Evolutionary conservation across 2,329 filamentous ascomycete species (phyloP).

Genomic region (Aspergillus glaucus): DNA sequence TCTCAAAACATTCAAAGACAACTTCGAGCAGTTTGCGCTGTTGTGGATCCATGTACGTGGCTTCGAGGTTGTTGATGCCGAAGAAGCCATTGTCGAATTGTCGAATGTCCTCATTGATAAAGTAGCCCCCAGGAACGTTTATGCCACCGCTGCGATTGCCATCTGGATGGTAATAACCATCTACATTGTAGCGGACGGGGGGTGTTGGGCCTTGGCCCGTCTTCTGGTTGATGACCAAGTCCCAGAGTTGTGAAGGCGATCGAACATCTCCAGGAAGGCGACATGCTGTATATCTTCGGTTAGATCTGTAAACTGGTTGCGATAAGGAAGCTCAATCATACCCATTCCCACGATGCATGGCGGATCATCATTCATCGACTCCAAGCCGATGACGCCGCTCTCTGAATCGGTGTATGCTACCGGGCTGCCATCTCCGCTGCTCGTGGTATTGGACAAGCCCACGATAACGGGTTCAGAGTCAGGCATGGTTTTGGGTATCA

Average conservation of each 20-base stretch:
- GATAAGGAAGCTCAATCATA: conserved; percentile 1
- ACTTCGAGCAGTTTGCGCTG: conserved; percentile 22
- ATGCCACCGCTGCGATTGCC: conserved; percentile 10
- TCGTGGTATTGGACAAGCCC: too few species aligned
- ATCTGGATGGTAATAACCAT: conserved; percentile 5
- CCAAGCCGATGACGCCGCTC: too few species aligned
- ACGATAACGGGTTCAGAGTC: too few species aligned
- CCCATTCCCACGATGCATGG: conserved; percentile 11
- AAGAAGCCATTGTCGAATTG: conserved; percentile 21
- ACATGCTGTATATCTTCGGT: not conserved
- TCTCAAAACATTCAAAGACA: conserved; percentile 18
- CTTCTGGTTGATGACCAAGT: conserved; percentile 13
- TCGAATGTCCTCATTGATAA: conserved; percentile 6
- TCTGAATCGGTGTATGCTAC: too few species aligned
- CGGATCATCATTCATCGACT: too few species aligned
- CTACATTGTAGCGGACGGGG: conserved; percentile 12
- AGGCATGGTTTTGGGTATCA: too few species aligned
- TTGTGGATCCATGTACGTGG: conserved; percentile 19
- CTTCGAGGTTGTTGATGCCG: conserved; percentile 14
- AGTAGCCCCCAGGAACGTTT: conserved; percentile 5
- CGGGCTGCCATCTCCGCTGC: too few species aligned
- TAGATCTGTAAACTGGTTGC: not conserved
- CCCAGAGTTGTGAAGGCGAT: conserved; percentile 12
- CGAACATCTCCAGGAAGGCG: conserved; percentile 16
- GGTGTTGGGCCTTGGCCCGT: conserved; percentile 12